phyloP scores from a whole-genome alignment of 2,329 filamentous ascomycete genomes.

The Eutypa lata region DNA sequence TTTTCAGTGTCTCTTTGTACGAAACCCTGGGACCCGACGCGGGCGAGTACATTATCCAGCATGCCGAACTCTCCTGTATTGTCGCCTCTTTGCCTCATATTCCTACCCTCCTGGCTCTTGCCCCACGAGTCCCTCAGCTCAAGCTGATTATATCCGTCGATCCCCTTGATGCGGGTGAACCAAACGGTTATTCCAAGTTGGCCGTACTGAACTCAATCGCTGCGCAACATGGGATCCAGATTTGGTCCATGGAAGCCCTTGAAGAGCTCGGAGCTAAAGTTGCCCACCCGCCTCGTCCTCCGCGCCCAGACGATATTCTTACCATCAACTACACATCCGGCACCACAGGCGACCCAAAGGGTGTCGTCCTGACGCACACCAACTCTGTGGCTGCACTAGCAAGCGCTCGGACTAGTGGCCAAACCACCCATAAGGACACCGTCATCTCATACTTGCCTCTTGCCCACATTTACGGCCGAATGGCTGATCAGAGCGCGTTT shows the following conservation, averaged over 20 bases:
- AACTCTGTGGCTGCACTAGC: constrained; percentile 75
- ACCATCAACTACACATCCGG: constrained; percentile 93
- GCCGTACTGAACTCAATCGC: constrained; percentile 75
- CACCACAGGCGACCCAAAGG: constrained; percentile 79
- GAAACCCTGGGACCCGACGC: constrained; percentile 90
- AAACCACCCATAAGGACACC: constrained; percentile 53
- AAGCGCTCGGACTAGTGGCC: constrained; percentile 53
- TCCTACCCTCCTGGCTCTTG: constrained; percentile 75
- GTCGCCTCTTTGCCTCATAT: constrained; percentile 79
- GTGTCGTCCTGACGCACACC: constrained; percentile 76
- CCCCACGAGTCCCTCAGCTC: constrained; percentile 70
- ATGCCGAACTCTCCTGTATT: constrained; percentile 72
- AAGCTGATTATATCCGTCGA: constrained; percentile 90
- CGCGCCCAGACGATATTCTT: constrained; percentile 70
- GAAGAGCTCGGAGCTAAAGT: constrained; percentile 75
- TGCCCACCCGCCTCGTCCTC: constrained; percentile 67
- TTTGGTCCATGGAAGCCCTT: constrained; percentile 77
- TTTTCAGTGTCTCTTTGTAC: constrained; percentile 92
- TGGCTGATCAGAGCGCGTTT: constrained; percentile 74
- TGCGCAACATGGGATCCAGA: constrained; percentile 67
- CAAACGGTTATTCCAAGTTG: constrained; percentile 72
- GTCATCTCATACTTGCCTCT: constrained; percentile 86
- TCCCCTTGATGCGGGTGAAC: constrained; percentile 75
- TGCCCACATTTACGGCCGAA: constrained; percentile 89
- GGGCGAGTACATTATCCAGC: constrained; percentile 94